Evolutionary conservation across 768 basidiomycete genomes (phyloP).

Genomic region (Porphyrellus cyaneotinctus): DNA sequence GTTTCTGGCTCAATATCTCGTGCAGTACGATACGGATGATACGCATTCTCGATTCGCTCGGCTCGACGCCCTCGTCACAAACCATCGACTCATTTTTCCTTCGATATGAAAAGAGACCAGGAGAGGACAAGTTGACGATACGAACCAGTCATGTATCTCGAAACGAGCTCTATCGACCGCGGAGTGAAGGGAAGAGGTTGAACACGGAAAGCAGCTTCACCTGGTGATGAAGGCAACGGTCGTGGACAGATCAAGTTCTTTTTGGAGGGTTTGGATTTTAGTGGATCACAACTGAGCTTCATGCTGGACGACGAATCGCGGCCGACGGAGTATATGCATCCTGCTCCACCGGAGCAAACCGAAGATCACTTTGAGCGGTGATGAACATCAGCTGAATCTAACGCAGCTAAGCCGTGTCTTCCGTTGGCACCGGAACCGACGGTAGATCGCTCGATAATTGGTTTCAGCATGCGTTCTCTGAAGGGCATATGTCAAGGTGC

Average conservation of each 20-base stretch:
- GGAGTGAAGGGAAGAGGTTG: constrained; percentile 65
- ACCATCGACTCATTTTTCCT: constrained; percentile 85
- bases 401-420: too few relatives aligned
- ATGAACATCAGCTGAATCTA: constrained; percentile 98
- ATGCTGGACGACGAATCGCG: constrained; percentile 30
- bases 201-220: constrained; percentile 44
- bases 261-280: constrained; percentile 59
- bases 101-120: constrained; percentile 58
- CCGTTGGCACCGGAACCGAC: too few relatives aligned
- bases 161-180: constrained; percentile 75
- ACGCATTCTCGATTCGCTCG: constrained; percentile 84
- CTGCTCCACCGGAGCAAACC: constrained; percentile 15
- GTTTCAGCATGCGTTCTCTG: too few relatives aligned
- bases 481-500: too few relatives aligned
- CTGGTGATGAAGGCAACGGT: constrained; percentile 35
- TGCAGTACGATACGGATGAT: constrained; percentile 89
- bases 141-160: constrained; percentile 83
- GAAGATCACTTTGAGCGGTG: constrained; percentile 60
- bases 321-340: constrained; percentile 19
- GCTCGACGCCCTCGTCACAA: constrained; percentile 77
- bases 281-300: constrained; percentile 43
- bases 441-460: too few relatives aligned
- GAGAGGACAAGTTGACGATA: constrained; percentile 67
- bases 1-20: constrained; percentile 87
- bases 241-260: constrained; percentile 36